phyloP scores from a whole-genome alignment of 257 asterid species.

The Cruciata laevipes region DNA sequence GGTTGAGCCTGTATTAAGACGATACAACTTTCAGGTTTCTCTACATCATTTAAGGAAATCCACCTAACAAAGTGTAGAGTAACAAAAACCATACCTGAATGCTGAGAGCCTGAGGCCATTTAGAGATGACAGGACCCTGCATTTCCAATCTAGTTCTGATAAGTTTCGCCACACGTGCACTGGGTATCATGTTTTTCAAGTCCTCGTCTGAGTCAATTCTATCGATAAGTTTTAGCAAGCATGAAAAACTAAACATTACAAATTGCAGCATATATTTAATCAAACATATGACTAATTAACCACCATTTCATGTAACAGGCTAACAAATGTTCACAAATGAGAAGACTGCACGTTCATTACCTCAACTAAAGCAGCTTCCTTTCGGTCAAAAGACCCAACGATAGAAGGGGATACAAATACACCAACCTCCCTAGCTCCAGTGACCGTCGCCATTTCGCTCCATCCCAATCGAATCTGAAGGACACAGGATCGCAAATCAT shows the following conservation, averaged over 20 bases:
- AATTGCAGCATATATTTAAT: not conserved
- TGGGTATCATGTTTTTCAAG: slow-evolving; percentile 53
- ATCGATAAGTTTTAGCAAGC: slow-evolving; percentile 75
- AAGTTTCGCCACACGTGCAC: slow-evolving; percentile 67
- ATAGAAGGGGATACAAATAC: slow-evolving; percentile 90
- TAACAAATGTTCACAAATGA: not conserved
- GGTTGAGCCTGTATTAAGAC: slow-evolving; percentile 62
- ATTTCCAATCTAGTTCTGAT: slow-evolving; percentile 77
- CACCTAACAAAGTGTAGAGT: not conserved
- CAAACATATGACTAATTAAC: not conserved
- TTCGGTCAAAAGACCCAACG: slow-evolving; percentile 81
- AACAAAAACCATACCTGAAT: slow-evolving; percentile 49
- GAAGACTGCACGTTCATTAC: slow-evolving; percentile 23
- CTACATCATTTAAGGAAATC: no score
- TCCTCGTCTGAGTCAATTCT: slow-evolving; percentile 55
- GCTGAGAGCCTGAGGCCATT: slow-evolving; percentile 97
- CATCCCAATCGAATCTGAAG: slow-evolving; percentile 74
- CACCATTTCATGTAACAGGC: not conserved
- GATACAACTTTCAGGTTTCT: not conserved
- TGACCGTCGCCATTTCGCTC: slow-evolving; percentile 83
- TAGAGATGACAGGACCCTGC: slow-evolving; percentile 92
- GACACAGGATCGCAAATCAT: slow-evolving; percentile 14
- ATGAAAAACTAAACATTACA: slow-evolving; percentile 65
- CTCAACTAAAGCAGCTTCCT: slow-evolving; percentile 95
- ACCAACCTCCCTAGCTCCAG: slow-evolving; percentile 84